Base-by-base conservation (phyloP, 371 early-diverging fungal species). In the Rhizomucor pusillus region DNA sequence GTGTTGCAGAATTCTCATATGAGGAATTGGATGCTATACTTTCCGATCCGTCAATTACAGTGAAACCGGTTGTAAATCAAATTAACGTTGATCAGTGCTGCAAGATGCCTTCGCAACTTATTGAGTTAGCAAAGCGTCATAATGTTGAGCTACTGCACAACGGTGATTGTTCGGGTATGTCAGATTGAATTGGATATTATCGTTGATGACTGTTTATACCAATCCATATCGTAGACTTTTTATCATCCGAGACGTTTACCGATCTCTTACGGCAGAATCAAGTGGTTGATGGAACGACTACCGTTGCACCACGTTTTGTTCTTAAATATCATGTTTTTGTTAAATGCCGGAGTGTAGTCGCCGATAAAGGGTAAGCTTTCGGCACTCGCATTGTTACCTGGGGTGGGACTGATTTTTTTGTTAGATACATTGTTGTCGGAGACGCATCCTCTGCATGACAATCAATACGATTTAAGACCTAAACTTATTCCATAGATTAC, bases 251-350 rank as follows among this genome's bases (percentile, higher is more conserved):
- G 41, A 33, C 67, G 22, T 60, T 73, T 29, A 59, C 77, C 2
- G 53, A 54, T 18, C 40, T 79, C 49, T 57, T 77, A n/a, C 61
- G 47, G 24, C 46, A 73, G 1, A 57, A 62, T 14, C 45, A 60
- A 5, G 50, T 70, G 0, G 48, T 70, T 34, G 25, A 59, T 2
- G 49, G 43, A 12, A 45, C 45, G 7, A 43, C 56, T 0, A 45
- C 43, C 12, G 56, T 71, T 0, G 39, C 43, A 5, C 77, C 77
- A 1, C 74, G 69, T 37, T 77, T 68, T 68, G 81, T 81, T 16
- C 57, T 83, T 58, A 81, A 83, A 56, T 83, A 83, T 50, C 68
- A 80, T 37, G 80, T 77, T 11, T 77, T 82, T 51, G 76, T 70
- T 24, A 64, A 67, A 14, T 41, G 63, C 49, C 69, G 80, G 40